These are phyloP conservation scores for Cryptococcus sp. DNA, from an alignment of 1,284 basidiomycete species.

Conservation along the genomic window DNA sequence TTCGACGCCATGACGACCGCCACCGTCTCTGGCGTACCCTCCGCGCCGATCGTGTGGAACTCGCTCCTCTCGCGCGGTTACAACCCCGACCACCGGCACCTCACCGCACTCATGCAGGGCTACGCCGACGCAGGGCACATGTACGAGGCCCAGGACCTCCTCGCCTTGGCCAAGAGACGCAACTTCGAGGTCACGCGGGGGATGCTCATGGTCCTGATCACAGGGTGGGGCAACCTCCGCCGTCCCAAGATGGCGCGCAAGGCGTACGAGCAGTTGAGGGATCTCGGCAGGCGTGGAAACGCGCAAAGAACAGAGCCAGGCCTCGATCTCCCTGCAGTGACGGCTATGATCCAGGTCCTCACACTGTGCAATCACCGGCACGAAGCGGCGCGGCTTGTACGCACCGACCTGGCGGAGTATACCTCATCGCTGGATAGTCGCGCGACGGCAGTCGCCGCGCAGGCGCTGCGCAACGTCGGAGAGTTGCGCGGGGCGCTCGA, in stretches of 20 bases:
- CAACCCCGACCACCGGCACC: slow-evolving; percentile 29
- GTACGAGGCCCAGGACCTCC: slow-evolving; percentile 30
- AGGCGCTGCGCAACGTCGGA: slow-evolving; percentile 10
- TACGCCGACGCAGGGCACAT: slow-evolving; percentile 37
- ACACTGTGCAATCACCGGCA: slow-evolving; percentile 2
- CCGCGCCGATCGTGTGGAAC: slow-evolving; percentile 33
- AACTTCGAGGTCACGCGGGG: slow-evolving; percentile 13
- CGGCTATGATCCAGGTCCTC: slow-evolving; percentile 16
- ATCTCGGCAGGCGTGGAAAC: neutral
- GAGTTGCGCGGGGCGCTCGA: slow-evolving; percentile 10
- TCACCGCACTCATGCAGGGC: slow-evolving; percentile 36
- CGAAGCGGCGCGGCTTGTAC: slow-evolving; percentile 9
- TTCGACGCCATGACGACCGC: slow-evolving; percentile 29
- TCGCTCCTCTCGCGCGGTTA: slow-evolving; percentile 35
- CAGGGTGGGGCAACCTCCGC: slow-evolving; percentile 15
- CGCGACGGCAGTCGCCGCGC: slow-evolving; percentile 8
- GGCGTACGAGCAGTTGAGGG: slow-evolving; percentile 10
- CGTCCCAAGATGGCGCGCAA: neutral
- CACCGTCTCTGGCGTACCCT: slow-evolving; percentile 12
- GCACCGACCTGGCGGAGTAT: slow-evolving; percentile 12
- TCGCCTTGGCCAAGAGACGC: slow-evolving; percentile 22
- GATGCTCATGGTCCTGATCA: slow-evolving; percentile 31
- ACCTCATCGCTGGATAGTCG: slow-evolving; percentile 11
- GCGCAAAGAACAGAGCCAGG: neutral
- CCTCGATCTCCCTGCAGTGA: slow-evolving; percentile 5